Evolutionary conservation across 108 stramenopile species (phyloP).

Genomic region (Phaeodactylum tricornutum): DNA sequence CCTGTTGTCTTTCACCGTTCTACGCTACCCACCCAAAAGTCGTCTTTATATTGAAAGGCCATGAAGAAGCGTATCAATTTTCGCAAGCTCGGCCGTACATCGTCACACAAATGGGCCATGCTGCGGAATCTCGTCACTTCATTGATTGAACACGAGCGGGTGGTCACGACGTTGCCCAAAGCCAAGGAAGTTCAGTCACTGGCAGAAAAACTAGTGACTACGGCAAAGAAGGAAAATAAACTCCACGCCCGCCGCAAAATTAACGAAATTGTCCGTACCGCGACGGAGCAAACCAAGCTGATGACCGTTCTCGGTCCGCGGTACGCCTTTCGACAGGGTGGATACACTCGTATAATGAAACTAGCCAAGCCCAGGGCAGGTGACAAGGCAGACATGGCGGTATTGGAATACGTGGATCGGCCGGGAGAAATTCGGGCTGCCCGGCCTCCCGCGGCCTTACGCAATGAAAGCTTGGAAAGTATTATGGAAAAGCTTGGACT

Average conservation of each 20-base stretch:
- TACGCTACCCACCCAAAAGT: too few species aligned
- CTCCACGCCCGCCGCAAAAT: constrained; percentile 39
- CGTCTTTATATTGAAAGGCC: too few species aligned
- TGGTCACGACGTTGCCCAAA: constrained; percentile 92
- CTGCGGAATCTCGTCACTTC: constrained; percentile 90
- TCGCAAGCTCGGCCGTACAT: constrained; percentile 66
- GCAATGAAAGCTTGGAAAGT: neutral
- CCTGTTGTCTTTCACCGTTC: too few species aligned
- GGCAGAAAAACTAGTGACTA: constrained; percentile 87
- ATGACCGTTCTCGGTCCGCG: constrained; percentile 95
- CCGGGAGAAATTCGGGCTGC: constrained; percentile 88
- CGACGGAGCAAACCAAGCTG: constrained; percentile 70
- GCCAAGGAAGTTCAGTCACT: constrained; percentile 89
- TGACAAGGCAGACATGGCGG: constrained; percentile 95
- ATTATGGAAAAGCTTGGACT: constrained; percentile 5
- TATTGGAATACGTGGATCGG: constrained; percentile 98
- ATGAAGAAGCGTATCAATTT: constrained; percentile 81
- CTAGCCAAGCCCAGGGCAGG: constrained; percentile 69
- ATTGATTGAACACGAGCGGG: constrained; percentile 95
- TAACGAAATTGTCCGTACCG: constrained; percentile 25
- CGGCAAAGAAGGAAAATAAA: constrained; percentile 17
- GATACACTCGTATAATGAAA: constrained; percentile 96
- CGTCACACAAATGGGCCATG: constrained; percentile 83
- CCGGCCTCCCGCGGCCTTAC: constrained; percentile 47
- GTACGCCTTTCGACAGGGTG: constrained; percentile 85